Conservation (phyloP, 2,329 filamentous ascomycete species). For the Pseudonectria foliicola region DNA sequence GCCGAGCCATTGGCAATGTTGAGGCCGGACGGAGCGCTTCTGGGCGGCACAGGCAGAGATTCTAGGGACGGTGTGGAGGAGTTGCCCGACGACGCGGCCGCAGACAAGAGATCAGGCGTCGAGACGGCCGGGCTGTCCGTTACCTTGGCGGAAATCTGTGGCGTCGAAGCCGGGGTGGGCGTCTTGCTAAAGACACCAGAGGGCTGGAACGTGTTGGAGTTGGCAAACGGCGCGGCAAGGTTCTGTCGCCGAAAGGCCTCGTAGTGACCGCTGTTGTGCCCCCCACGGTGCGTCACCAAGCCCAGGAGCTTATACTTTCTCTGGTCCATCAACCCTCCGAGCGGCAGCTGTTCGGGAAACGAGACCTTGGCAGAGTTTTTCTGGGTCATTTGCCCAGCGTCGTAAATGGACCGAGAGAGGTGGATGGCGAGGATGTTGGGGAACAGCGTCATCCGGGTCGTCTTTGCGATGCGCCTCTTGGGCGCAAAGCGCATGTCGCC, state of each 20-base stretch:
- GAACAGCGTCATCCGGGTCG: conserved; percentile 80
- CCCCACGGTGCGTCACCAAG: conserved; percentile 89
- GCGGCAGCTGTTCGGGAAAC: conserved; percentile 78
- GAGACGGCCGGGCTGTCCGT: conserved; percentile 38
- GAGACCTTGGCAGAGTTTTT: conserved; percentile 94
- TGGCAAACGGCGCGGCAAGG: conserved; percentile 71
- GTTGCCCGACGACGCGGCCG: conserved; percentile 27
- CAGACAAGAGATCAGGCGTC: conserved; percentile 40
- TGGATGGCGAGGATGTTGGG: conserved; percentile 89
- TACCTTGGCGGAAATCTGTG: conserved; percentile 32
- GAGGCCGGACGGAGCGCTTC: conserved; percentile 26
- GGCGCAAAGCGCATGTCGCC: conserved; percentile 70
- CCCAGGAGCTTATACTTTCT: conserved; percentile 79
- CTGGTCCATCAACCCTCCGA: conserved; percentile 72
- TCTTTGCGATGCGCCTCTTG: conserved; percentile 75
- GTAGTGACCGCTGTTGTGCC: conserved; percentile 94
- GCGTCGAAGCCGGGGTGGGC: conserved; percentile 46
- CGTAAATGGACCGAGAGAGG: conserved; percentile 88
- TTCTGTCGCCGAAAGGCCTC: conserved; percentile 90
- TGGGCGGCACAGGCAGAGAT: conserved; percentile 21
- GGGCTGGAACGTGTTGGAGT: conserved; percentile 68
- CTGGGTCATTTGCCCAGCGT: conserved; percentile 64
- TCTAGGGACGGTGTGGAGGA: conserved; percentile 33
- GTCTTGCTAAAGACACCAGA: conserved; percentile 66
- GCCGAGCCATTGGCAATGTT: conserved; percentile 18